phyloP scores from a whole-genome alignment of 2,329 filamentous ascomycete species.

The Colletotrichum incanum region DNA sequence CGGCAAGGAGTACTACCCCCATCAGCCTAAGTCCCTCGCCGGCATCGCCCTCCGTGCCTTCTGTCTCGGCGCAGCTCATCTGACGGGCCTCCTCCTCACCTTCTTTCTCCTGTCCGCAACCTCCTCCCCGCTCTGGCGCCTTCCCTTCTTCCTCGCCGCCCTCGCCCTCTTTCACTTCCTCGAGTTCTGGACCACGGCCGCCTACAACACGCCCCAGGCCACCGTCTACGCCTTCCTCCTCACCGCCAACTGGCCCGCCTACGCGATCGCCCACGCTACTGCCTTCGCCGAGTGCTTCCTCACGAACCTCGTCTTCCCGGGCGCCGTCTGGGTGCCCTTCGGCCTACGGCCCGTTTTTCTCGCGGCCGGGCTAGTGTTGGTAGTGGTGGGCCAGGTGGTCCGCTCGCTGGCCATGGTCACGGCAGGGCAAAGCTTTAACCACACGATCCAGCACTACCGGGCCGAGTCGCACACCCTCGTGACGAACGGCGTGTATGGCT shows the following conservation, averaged over 20 bases:
- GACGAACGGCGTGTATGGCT: slow-evolving; percentile 83
- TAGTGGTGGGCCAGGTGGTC: slow-evolving; percentile 80
- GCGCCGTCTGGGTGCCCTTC: slow-evolving; percentile 62
- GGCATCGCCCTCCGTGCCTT: slow-evolving; percentile 74
- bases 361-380: slow-evolving; percentile 74
- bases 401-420: slow-evolving; percentile 90
- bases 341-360: slow-evolving; percentile 60
- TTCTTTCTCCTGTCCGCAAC: slow-evolving; percentile 54
- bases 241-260: slow-evolving; percentile 86
- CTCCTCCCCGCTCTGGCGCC: slow-evolving; percentile 70
- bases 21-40: slow-evolving; percentile 70
- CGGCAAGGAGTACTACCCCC: slow-evolving; percentile 57
- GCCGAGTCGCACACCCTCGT: slow-evolving; percentile 83
- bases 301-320: slow-evolving; percentile 70
- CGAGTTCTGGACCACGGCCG: slow-evolving; percentile 93
- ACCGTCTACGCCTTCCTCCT: slow-evolving; percentile 85
- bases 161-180: slow-evolving; percentile 93
- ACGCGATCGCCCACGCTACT: slow-evolving; percentile 84
- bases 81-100: slow-evolving; percentile 54
- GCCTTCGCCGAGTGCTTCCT: slow-evolving; percentile 82
- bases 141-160: slow-evolving; percentile 76
- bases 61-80: slow-evolving; percentile 64
- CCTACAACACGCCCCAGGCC: slow-evolving; percentile 83
- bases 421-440: slow-evolving; percentile 93
- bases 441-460: slow-evolving; percentile 82